Percentiles rank a stretch among this genome's conserved stretches.
Evolutionary conservation across 768 basidiomycete species (phyloP).

Genomic region (Suillus lakei): DNA sequence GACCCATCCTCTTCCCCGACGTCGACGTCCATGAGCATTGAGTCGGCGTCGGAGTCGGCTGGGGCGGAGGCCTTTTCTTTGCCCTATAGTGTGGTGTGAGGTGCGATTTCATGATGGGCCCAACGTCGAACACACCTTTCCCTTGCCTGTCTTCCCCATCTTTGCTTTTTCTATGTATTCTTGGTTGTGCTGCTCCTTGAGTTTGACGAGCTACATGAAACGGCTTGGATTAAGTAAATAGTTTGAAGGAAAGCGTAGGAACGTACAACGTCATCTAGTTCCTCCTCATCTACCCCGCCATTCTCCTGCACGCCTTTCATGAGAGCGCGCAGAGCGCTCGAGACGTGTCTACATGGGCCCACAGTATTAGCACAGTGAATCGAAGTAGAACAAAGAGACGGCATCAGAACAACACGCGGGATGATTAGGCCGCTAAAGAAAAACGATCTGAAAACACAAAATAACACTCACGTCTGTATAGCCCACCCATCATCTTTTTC

Average conservation of each 20-base stretch:
- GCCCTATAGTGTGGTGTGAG: conserved; percentile 35
- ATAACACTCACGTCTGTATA: conserved; percentile 73
- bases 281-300: conserved; percentile 72
- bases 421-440: neutral
- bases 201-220: conserved; percentile 58
- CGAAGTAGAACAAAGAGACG: neutral
- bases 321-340: conserved; percentile 56
- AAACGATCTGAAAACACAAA: neutral
- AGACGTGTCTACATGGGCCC: conserved; percentile 61
- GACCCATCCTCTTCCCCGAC: conserved; percentile 54
- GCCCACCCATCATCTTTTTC: conserved; percentile 98
- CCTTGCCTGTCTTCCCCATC: conserved; percentile 42
- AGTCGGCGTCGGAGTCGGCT: conserved; percentile 67
- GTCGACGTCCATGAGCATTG: conserved; percentile 81
- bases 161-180: conserved; percentile 56
- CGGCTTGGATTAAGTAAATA: conserved; percentile 4
- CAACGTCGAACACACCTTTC: conserved; percentile 43
- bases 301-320: conserved; percentile 72
- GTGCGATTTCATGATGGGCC: neutral
- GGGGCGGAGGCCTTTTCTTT: conserved; percentile 53
- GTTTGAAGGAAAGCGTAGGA: conserved; percentile 1
- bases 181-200: conserved; percentile 72
- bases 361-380: conserved; percentile 3
- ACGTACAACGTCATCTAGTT: conserved; percentile 73
- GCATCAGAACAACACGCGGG: neutral